Base-by-base conservation (phyloP, 1,284 basidiomycete species). In the Ceratobasidium sp. region DNA sequence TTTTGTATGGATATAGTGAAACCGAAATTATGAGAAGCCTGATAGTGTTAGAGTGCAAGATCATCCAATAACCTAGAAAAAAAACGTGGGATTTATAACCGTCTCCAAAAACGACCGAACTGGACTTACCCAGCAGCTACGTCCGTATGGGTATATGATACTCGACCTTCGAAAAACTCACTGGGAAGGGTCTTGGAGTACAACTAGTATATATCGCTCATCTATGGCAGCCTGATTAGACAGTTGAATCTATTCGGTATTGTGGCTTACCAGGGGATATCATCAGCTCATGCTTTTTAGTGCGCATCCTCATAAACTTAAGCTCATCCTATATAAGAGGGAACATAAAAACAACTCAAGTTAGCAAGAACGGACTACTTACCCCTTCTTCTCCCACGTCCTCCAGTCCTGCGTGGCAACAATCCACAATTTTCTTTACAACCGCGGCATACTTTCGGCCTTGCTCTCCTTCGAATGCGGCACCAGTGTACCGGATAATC, bases 201-300 rank as follows among this genome's bases (percentile, higher is more conserved):
- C 91, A 8, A 91, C 92, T 28, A 95, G 84, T n/a, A 95, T 83
- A 81, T 91, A 95, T 77, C 86, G 84, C 73, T 91, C 88, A 77
- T 93, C 93, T 95, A 79, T 18, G 49, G 48, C 30, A n/a, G 48
- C 53, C 28, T 54, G 49, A 11, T n/a, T 14, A 49, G 30, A 51
- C 28, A 51, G 18, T 46, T 3, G 33, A n/a, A 46, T n/a, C 44
- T 33, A 25, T 4, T 12, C 11, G 11, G n/a, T 21, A 40, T 28
- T n/a, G 36, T n/a, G 23, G 83, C 88, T 54, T 73, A 94, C 95
- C 92, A 73, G 95, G 95, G 2, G 95, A 94, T 74, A 97, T 95
- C 87, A 97, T 93, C 73, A 97, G 84, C 79, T 97, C 95, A 79
- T 97, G 94, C 72, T 91, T 86, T 79, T 88, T 92, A 67, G 94